Evolutionary conservation across 495 filamentous ascomycete genomes (phyloP).

Genomic region (Hapsidospora chrysogenum): DNA sequence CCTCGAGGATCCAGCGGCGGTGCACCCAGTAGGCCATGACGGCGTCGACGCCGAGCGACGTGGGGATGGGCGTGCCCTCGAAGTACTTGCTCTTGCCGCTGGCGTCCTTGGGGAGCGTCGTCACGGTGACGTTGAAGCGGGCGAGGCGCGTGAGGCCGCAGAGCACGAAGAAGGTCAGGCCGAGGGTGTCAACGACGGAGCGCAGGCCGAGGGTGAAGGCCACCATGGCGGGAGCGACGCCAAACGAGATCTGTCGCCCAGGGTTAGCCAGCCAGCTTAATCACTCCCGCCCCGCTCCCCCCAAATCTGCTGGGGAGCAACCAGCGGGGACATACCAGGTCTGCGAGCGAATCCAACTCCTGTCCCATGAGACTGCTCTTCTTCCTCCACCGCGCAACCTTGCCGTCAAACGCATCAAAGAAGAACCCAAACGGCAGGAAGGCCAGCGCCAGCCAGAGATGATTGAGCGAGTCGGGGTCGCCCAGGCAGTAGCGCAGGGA

Average conservation of each 20-base stretch:
- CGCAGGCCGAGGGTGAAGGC: conserved; percentile 85
- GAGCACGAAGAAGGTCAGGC: conserved; percentile 82
- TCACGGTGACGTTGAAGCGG: conserved; percentile 91
- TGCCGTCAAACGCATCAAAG: conserved; percentile 98
- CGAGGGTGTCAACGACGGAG: conserved; percentile 68
- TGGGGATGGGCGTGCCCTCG: conserved; percentile 93
- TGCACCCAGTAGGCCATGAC: conserved; percentile 84
- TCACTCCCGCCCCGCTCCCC: too few relatives aligned
- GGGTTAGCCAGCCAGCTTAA: not conserved
- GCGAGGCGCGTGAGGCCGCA: conserved; percentile 88
- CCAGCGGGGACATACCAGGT: conserved; percentile 47
- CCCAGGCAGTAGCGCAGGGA: conserved; percentile 88
- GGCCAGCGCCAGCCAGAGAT: conserved; percentile 65
- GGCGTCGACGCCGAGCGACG: conserved; percentile 57
- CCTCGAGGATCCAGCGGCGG: conserved; percentile 60
- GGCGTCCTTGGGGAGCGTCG: conserved; percentile 74
- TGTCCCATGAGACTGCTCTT: conserved; percentile 97
- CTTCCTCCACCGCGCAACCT: conserved; percentile 85
- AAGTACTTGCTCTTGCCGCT: conserved; percentile 87
- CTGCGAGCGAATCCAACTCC: conserved; percentile 92
- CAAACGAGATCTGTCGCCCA: conserved; percentile 70
- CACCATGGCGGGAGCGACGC: conserved; percentile 68
- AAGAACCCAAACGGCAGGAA: conserved; percentile 91
- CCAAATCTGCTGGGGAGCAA: too few relatives aligned
- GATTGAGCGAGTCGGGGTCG: conserved; percentile 41